Conservation (phyloP, 83 land plant genomes). For the Thuja plicata region DNA sequence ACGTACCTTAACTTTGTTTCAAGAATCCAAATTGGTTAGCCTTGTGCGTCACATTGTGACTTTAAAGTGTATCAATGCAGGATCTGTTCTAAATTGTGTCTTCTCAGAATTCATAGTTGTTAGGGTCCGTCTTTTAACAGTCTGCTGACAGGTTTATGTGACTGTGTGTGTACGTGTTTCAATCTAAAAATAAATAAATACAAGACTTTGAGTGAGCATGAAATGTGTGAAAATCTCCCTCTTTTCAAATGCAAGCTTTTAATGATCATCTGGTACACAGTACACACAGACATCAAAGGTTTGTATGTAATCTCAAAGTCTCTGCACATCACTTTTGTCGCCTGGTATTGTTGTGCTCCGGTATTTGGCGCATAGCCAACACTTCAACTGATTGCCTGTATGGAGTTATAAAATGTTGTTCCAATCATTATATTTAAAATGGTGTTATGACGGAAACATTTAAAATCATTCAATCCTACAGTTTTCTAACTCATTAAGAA, state of each 20-base stretch:
- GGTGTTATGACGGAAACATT: no score
- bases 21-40: neutral
- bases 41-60: constrained; percentile 13
- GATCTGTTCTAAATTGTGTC: neutral
- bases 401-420: no score
- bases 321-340: no score
- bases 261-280: no score
- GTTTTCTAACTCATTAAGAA: no score
- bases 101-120: neutral
- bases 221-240: neutral
- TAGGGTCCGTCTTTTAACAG: neutral
- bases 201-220: neutral
- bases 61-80: neutral
- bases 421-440: no score
- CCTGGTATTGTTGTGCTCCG: no score
- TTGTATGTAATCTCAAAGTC: no score
- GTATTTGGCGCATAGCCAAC: no score
- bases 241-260: neutral
- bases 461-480: no score
- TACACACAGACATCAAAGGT: no score
- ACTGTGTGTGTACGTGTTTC: neutral
- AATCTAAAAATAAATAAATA: neutral
- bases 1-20: neutral
- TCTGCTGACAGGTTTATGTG: constrained; percentile 5
- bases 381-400: no score